Evolutionary conservation across 306 rosid species (phyloP).

Genomic region (Vicia faba): DNA sequence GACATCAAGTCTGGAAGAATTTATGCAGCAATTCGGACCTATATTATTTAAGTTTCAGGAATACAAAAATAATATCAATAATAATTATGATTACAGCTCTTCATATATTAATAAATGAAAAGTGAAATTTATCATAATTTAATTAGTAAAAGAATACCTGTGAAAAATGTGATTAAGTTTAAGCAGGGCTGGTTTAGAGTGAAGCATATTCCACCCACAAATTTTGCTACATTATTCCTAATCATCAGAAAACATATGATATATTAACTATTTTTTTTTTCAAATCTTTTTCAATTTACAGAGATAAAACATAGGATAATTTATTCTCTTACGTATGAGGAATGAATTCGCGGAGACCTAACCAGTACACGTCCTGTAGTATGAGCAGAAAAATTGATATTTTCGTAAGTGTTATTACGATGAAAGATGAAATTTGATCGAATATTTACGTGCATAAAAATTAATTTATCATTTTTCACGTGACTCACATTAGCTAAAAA

Average conservation of each 20-base stretch:
- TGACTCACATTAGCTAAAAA: conserved; percentile 52
- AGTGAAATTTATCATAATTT: not conserved
- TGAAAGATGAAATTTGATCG: not conserved
- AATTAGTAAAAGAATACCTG: conserved; percentile 50
- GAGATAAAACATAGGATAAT: not conserved
- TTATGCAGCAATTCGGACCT: conserved; percentile 82
- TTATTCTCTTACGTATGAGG: conserved; percentile 52
- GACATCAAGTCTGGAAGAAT: conserved; percentile 49
- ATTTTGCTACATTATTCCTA: conserved; percentile 44
- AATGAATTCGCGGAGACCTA: conserved; percentile 54
- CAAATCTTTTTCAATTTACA: not conserved
- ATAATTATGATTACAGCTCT: not conserved
- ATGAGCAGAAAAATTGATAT: conserved; percentile 1
- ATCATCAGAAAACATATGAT: not conserved
- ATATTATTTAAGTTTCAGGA: not conserved
- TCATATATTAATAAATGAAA: not conserved
- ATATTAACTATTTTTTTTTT: not conserved
- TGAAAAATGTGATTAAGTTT: conserved; percentile 50
- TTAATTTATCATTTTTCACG: not conserved
- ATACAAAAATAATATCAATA: not conserved
- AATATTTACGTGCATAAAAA: too few relatives aligned
- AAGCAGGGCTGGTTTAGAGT: conserved; percentile 56
- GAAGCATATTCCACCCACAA: conserved; percentile 49
- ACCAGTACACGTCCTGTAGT: conserved; percentile 57
- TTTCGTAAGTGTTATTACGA: not conserved